phyloP scores from a whole-genome alignment of 78 protist species.

The Dictyostelium citrinum region DNA sequence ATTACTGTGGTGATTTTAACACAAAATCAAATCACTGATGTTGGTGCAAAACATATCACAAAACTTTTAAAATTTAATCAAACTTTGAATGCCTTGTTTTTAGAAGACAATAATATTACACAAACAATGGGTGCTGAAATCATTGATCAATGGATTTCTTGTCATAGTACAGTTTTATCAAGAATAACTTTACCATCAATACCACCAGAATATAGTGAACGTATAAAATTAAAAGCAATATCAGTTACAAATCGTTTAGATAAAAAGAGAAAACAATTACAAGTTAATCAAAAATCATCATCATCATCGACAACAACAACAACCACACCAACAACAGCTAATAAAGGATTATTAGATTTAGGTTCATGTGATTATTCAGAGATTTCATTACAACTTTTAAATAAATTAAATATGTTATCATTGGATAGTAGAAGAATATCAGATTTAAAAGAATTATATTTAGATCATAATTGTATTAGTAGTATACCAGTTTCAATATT shows the following conservation, averaged over 20 bases:
- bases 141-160: slow-evolving; percentile 29
- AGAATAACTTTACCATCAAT: neutral
- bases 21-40: slow-evolving; percentile 12
- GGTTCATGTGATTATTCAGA: slow-evolving; percentile 34
- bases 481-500: slow-evolving; percentile 6
- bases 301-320: neutral
- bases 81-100: slow-evolving; percentile 33
- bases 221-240: slow-evolving; percentile 22
- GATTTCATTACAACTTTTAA: slow-evolving; percentile 23
- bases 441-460: slow-evolving; percentile 45
- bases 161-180: neutral
- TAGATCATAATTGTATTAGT: slow-evolving; percentile 59
- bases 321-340: neutral
- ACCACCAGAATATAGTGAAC: slow-evolving; percentile 26
- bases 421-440: slow-evolving; percentile 31
- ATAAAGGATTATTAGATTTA: slow-evolving; percentile 5
- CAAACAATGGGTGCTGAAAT: neutral
- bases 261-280: slow-evolving; percentile 9
- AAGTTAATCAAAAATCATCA: neutral
- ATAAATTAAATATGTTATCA: slow-evolving; percentile 9
- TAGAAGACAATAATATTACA: slow-evolving; percentile 42
- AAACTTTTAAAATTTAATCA: slow-evolving; percentile 23
- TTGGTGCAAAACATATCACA: slow-evolving; percentile 11
- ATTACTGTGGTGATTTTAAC: slow-evolving; percentile 14
- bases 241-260: slow-evolving; percentile 33